Evolutionary conservation across 768 basidiomycete genomes (phyloP), one percentile per base, ranked within the genome.

Genomic region (Podaxis sp.): DNA sequence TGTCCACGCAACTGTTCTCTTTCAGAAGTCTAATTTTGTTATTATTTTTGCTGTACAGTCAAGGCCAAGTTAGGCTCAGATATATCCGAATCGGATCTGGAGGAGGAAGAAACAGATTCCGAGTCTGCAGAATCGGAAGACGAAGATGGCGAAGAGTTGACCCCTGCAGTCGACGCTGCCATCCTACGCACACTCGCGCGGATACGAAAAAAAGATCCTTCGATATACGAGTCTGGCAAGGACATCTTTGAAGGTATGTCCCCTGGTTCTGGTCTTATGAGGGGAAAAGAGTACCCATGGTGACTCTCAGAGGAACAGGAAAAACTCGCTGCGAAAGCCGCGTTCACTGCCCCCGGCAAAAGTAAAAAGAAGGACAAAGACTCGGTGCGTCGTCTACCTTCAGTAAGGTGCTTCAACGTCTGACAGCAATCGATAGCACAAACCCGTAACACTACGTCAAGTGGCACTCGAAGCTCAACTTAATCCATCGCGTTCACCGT

Each of bases 71-170:
- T 95, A 72, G 90, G 92, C 22, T 90, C 90, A 0, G 89, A 91
- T 70, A 77, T 76, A 41, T 87, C 87, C 38, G 79, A 81, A 12
- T 76, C 76, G 20, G 81, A 78, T 1, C 80, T 79, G 17, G 86
- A 82, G 2, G 80, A 79, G 2, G 77, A 74, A n/a, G 72, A 71
- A 3, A 80, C 80, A 6, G 89, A 90, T 69, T 90, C 88, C 0
- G 91, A 93, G 71, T 83, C 84, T 30, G 88, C 85, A 48, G 92
- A 94, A 68, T 86, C 86, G 1, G 96, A 99, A 71, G 96, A 99
- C 72, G 92, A 95, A 70, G 91, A 96, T 62, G 97, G 95, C 13
- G 93, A 94, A 67, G 93, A 98, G 72, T 84, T 99, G 56, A 99
- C 96, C 0, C 95, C 95, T 3, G 89, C 88, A 0, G 86, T 98